Evolutionary conservation across 2,329 filamentous ascomycete genomes (phyloP).

Genomic region (Paramyrothecium sp.): DNA sequence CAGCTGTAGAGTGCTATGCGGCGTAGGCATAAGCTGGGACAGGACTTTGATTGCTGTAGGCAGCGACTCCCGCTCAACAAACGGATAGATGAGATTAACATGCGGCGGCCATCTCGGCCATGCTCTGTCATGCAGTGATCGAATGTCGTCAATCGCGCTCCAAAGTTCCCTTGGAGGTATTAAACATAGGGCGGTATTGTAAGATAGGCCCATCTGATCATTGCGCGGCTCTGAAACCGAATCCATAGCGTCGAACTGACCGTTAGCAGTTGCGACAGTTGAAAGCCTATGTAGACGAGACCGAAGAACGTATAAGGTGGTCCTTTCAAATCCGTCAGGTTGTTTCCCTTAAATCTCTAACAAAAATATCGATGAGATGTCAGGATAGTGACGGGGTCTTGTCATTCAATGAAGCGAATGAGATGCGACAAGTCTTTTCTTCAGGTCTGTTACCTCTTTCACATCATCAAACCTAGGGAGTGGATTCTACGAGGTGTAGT

Average conservation of each 20-base stretch:
- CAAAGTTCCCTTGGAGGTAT: conserved; percentile 51
- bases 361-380: no score
- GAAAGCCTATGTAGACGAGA: no score
- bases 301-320: no score
- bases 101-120: conserved; percentile 65
- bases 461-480: no score
- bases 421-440: no score
- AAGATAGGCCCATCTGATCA: conserved; percentile 28
- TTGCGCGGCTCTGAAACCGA: neutral
- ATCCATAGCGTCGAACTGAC: neutral
- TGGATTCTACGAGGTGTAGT: conserved; percentile 1
- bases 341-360: no score
- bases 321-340: no score
- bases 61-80: conserved; percentile 50
- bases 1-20: conserved; percentile 17
- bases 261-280: neutral
- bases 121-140: conserved; percentile 61
- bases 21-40: conserved; percentile 9
- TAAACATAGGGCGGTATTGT: conserved; percentile 61
- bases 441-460: no score
- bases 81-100: conserved; percentile 66
- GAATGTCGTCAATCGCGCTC: conserved; percentile 49
- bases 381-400: no score
- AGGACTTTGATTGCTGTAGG: conserved; percentile 34
- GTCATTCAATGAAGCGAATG: no score